Evolutionary conservation across 2,329 filamentous ascomycete species (phyloP), one percentile per base, ranked within the genome.

Genomic region (Achaetomium macrosporum): DNA sequence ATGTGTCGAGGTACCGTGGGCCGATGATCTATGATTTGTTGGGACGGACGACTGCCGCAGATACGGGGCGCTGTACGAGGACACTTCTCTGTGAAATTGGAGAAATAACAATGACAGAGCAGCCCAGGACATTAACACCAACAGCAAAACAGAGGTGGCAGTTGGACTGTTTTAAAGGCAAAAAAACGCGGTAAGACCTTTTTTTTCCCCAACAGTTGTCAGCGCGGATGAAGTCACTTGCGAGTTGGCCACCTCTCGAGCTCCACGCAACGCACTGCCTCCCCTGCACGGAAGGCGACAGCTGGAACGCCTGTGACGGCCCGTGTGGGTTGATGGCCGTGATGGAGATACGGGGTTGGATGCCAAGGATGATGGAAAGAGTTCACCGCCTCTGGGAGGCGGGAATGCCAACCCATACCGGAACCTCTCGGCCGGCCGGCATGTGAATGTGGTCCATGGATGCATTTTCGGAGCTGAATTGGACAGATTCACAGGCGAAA

Each of bases 21-120:
- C 55, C 58, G 59, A 59, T 55, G 56, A 47, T 31, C 36, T 20
- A 44, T 45, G 50, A 60, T 60, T 62, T 60, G 58, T 62, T 60
- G 60, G 60, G 58, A 49, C 33, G 11, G 40, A 15, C 13, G 6
- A 13, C 51, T 47, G 36, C 39, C 37, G 47, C 47, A 47, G 50
- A 19, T 10, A 19, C 17, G 15, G 17, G 13, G n/a, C 41, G 29
- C 44, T 6, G 20, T 33, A 20, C 12, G 15, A 36, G 11, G n/a
- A 15, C 35, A 37, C 15, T 8, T 3, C n/a, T 8, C 5, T 16
- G 7, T 8, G 13, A n/a, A 37, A 3, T 8, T 8, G 15, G 35
- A 37, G 35, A 37, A 57, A n/a, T 36, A 53, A 45, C 31, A 25
- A 17, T 16, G n/a, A 29, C 37, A 30, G 33, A 12, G 33, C 20